Evolutionary conservation across 2,329 filamentous ascomycete species (phyloP).

Genomic region (Sordariomycetes sp.): DNA sequence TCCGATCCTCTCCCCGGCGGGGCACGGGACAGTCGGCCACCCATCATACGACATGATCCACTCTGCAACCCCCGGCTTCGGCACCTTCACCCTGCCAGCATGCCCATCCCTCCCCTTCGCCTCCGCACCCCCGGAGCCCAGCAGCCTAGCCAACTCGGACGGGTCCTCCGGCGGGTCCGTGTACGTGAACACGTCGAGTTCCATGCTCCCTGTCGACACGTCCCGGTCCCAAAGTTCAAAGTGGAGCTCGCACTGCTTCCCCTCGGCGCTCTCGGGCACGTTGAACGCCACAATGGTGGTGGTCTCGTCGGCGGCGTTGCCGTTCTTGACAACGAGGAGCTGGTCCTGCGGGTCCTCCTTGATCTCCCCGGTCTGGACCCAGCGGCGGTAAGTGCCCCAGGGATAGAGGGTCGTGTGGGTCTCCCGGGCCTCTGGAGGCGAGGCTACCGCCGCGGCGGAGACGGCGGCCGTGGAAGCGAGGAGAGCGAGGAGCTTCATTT

Average conservation of each 20-base stretch:
- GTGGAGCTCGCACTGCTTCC: conserved; percentile 5
- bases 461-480: not conserved
- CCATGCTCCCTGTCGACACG: conserved; percentile 3
- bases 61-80: not conserved
- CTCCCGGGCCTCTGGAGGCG: not conserved
- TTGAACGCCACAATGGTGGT: conserved; percentile 5
- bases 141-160: not conserved
- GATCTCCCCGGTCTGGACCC: conserved; percentile 4
- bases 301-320: conserved; percentile 4
- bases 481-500: conserved; percentile 1
- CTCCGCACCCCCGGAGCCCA: not conserved
- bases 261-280: conserved; percentile 2
- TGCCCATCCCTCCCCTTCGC: not conserved
- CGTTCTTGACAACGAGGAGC: conserved; percentile 7
- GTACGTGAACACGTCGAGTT: conserved; percentile 6
- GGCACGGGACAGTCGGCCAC: conserved; percentile 2
- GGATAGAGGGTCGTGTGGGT: conserved; percentile 9
- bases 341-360: conserved; percentile 5
- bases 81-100: not conserved
- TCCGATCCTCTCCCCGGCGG: conserved; percentile 2
- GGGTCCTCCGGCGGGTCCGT: not conserved
- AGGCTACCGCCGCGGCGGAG: not conserved
- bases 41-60: conserved; percentile 1
- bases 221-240: conserved; percentile 6
- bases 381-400: conserved; percentile 3